Evolutionary conservation across 176 grass and related monocot genomes (phyloP).

Genomic region (Panicum miliaceum): DNA sequence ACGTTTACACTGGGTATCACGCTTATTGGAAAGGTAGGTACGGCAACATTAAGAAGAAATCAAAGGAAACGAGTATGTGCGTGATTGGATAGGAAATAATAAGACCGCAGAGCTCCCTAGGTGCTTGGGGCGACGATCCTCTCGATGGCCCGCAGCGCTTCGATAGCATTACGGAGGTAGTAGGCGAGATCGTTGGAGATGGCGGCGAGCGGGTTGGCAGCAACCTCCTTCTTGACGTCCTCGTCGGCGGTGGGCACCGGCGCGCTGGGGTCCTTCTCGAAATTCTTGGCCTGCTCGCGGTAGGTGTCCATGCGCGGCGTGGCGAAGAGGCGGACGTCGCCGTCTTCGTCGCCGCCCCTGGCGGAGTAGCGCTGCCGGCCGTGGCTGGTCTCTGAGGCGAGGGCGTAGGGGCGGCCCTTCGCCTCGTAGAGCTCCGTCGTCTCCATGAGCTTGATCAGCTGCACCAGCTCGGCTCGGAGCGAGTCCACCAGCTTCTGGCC

Average conservation of each 20-base stretch:
- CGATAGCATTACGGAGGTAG: not conserved
- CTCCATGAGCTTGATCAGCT: slow-evolving; percentile 27
- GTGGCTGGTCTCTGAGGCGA: slow-evolving; percentile 26
- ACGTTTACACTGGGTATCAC: too few species aligned
- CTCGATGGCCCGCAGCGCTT: slow-evolving; percentile 38
- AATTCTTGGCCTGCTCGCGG: slow-evolving; percentile 17
- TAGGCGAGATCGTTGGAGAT: not conserved
- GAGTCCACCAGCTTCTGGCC: not conserved
- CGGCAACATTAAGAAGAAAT: too few species aligned
- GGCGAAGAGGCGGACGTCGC: slow-evolving; percentile 15
- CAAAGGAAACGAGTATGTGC: too few species aligned
- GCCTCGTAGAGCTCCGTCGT: slow-evolving; percentile 8
- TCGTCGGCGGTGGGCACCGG: slow-evolving; percentile 10
- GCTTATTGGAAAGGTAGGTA: too few species aligned
- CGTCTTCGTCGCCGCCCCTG: slow-evolving; percentile 18
- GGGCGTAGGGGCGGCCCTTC: slow-evolving; percentile 15
- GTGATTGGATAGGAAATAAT: too few species aligned
- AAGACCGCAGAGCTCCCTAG: not conserved
- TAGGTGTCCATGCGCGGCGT: slow-evolving; percentile 42
- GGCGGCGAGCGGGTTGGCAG: slow-evolving; percentile 21
- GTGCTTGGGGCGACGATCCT: not conserved
- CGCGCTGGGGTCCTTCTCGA: not conserved
- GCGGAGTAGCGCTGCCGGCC: slow-evolving; percentile 25
- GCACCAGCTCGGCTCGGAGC: slow-evolving; percentile 22
- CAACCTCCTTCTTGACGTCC: slow-evolving; percentile 9